phyloP scores from a whole-genome alignment of 306 rosid genomes.

The Acmispon strigosus region DNA sequence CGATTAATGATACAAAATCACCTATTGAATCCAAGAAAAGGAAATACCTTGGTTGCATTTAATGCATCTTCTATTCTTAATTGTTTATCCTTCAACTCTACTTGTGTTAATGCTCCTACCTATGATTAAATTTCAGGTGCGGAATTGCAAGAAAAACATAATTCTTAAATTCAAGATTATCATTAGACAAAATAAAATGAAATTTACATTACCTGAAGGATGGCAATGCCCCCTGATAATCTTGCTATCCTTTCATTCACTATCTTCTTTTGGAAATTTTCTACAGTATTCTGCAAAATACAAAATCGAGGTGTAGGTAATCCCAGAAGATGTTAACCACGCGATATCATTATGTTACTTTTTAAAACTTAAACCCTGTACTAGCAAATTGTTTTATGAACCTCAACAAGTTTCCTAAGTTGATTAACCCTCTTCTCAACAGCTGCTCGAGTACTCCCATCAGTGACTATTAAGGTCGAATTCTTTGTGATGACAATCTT shows the following conservation, averaged over 20 bases:
- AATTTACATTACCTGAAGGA: conserved; percentile 61
- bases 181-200: background rate
- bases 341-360: background rate
- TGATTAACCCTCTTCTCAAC: conserved; percentile 73
- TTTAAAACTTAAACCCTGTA: background rate
- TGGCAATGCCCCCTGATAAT: conserved; percentile 77
- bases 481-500: conserved; percentile 74
- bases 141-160: background rate
- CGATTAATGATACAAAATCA: conserved; percentile 3
- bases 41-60: conserved; percentile 77
- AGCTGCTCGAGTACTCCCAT: conserved; percentile 55
- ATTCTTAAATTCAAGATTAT: conserved; percentile 1
- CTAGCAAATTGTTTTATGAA: conserved; percentile 13
- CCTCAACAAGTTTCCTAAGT: conserved; percentile 66
- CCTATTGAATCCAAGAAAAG: conserved; percentile 3
- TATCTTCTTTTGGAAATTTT: conserved; percentile 73
- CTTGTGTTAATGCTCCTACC: conserved; percentile 97
- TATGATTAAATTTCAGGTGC: conserved; percentile 27
- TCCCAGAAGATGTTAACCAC: background rate
- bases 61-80: conserved; percentile 86
- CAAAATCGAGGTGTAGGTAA: conserved; percentile 1
- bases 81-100: conserved; percentile 89
- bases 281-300: conserved; percentile 68
- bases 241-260: conserved; percentile 84
- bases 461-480: conserved; percentile 78